These are phyloP conservation scores for Amorphotheca resinae DNA, from an alignment of 495 filamentous ascomycete species.

Conservation along the genomic window DNA sequence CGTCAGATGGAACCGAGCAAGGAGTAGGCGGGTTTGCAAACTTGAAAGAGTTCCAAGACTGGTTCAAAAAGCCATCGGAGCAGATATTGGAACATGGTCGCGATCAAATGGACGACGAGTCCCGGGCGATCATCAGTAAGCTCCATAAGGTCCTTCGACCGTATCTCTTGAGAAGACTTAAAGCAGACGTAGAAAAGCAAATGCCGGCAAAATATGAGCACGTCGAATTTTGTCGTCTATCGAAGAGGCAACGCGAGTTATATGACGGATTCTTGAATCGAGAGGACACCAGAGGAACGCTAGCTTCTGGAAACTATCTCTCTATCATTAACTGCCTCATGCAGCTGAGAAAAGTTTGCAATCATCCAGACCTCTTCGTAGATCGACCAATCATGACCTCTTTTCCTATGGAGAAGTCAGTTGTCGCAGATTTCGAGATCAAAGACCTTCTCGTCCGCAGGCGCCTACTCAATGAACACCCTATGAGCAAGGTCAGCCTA, in stretches of 20 bases:
- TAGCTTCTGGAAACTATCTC: conserved; percentile 92
- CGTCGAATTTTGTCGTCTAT: conserved; percentile 87
- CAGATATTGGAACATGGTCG: conserved; percentile 92
- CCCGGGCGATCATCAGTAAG: conserved; percentile 74
- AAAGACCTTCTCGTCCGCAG: conserved; percentile 62
- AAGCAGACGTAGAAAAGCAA: conserved; percentile 98
- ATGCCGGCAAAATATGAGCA: conserved; percentile 98
- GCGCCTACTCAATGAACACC: conserved; percentile 50
- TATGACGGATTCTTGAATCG: conserved; percentile 98
- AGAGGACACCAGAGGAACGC: conserved; percentile 73
- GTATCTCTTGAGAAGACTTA: conserved; percentile 82
- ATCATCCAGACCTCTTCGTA: conserved; percentile 95
- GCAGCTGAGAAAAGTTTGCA: conserved; percentile 96
- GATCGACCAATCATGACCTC: conserved; percentile 97
- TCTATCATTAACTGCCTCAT: conserved; percentile 98
- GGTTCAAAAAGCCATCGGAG: conserved; percentile 84
- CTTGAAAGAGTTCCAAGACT: conserved; percentile 81
- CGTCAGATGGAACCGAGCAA: conserved; percentile 56
- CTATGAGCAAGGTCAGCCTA: conserved; percentile 54
- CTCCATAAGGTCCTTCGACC: conserved; percentile 88
- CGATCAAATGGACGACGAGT: conserved; percentile 86
- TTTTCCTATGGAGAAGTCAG: conserved; percentile 80
- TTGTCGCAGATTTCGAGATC: conserved; percentile 62
- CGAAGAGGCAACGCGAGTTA: conserved; percentile 84
- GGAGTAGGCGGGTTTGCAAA: conserved; percentile 82